Evolutionary conservation across 345 rosid genomes (phyloP).

Genomic region (Lenwebbia sp.): DNA sequence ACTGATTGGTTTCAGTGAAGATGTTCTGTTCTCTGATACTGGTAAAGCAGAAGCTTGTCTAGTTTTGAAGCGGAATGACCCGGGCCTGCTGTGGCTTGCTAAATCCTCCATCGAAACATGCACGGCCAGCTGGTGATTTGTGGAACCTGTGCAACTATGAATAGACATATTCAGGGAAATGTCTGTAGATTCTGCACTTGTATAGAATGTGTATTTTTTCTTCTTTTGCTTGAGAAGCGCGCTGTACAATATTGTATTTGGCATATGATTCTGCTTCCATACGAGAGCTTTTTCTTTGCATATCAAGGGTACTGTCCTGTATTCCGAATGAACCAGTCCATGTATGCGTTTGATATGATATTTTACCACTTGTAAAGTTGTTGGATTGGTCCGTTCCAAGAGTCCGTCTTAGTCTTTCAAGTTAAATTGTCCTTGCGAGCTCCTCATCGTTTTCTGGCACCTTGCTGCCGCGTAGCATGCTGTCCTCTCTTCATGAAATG

Average conservation of each 20-base stretch:
- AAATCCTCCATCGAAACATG: constrained; percentile 62
- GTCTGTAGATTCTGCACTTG: background rate
- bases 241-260: background rate
- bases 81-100: constrained; percentile 88
- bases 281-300: background rate
- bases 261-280: background rate
- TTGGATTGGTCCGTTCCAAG: background rate
- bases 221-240: background rate
- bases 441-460: background rate
- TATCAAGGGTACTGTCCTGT: background rate
- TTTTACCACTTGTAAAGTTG: background rate
- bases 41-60: constrained; percentile 56
- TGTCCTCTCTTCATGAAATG: background rate
- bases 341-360: background rate
- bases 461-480: background rate
- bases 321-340: background rate
- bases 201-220: background rate
- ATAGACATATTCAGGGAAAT: background rate
- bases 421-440: background rate
- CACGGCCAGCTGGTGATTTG: background rate
- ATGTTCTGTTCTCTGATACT: constrained; percentile 27
- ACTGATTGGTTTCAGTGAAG: constrained; percentile 70
- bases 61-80: constrained; percentile 80
- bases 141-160: background rate
- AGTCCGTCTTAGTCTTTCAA: background rate